A percentile compares a stretch with the other conserved stretches of the same genome.
Evolutionary conservation across 1,284 basidiomycete genomes (phyloP).

Genomic region (Microbotryum intermedium): DNA sequence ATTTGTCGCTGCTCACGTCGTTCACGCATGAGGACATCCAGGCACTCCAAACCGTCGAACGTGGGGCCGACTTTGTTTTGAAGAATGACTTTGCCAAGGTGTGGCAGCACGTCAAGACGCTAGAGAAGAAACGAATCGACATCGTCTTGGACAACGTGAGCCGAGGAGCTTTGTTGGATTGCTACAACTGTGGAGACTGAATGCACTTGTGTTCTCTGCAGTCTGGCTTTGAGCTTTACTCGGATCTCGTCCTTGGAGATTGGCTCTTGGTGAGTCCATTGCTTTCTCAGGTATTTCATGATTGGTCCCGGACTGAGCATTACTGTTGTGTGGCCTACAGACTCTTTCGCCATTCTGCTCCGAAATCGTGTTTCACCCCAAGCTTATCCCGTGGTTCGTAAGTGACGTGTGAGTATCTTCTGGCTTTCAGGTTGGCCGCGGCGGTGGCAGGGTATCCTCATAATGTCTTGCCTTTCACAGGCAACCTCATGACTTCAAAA

Average conservation of each 20-base stretch:
- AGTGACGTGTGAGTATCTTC: constrained; percentile 49
- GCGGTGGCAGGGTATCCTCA: constrained; percentile 39
- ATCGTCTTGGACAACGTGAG: constrained; percentile 84
- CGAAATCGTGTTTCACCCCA: constrained; percentile 80
- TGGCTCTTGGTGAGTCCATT: constrained; percentile 54
- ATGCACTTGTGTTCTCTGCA: constrained; percentile 34
- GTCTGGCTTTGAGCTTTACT: constrained; percentile 90
- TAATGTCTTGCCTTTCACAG: constrained; percentile 41
- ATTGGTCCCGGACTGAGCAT: too few relatives aligned
- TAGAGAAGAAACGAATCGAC: constrained; percentile 61
- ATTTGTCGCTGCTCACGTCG: constrained; percentile 73
- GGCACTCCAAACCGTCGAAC: constrained; percentile 69
- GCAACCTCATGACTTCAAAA: constrained; percentile 36
- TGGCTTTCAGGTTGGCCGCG: constrained; percentile 39
- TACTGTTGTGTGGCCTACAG: too few relatives aligned
- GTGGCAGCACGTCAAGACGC: constrained; percentile 62
- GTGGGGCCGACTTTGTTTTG: constrained; percentile 67
- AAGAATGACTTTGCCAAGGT: constrained; percentile 68
- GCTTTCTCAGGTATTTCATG: too few relatives aligned
- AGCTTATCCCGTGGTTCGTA: constrained; percentile 87
- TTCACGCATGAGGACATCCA: constrained; percentile 71
- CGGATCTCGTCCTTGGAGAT: constrained; percentile 89
- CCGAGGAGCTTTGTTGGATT: neutral
- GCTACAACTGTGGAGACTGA: too few relatives aligned
- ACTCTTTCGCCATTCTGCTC: constrained; percentile 73